Percentiles rank a stretch among this genome's conserved stretches.
Evolutionary conservation across 2,329 filamentous ascomycete genomes (phyloP).

Genomic region (Microcyclosporella mali): DNA sequence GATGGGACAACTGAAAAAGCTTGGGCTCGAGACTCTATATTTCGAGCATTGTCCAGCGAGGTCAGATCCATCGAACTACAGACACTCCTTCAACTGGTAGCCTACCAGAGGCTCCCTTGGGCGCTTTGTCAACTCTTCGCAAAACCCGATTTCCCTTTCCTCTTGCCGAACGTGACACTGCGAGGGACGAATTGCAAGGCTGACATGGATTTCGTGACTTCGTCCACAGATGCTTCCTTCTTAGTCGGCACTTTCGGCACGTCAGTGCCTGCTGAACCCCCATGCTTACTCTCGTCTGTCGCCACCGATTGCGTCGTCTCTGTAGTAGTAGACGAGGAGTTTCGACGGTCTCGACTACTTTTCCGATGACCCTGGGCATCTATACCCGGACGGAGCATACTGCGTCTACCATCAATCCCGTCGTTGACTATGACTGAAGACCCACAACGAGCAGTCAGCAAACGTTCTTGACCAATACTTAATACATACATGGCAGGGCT

Average conservation of each 20-base stretch:
- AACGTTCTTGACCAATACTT: too few relatives aligned
- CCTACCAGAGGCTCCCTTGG: too few relatives aligned
- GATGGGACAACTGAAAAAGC: too few relatives aligned
- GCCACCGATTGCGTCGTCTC: constrained; percentile 19
- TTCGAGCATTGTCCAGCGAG: neutral
- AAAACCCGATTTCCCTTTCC: constrained; percentile 20
- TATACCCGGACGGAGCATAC: constrained; percentile 61
- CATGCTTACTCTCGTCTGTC: constrained; percentile 11
- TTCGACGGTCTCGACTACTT: constrained; percentile 26
- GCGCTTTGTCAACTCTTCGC: constrained; percentile 17
- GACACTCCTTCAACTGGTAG: too few relatives aligned
- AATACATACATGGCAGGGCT: too few relatives aligned
- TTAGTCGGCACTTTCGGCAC: neutral
- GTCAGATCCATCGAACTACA: neutral
- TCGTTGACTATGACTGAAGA: constrained; percentile 76
- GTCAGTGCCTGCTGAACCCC: neutral
- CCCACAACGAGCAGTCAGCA: too few relatives aligned
- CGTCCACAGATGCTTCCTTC: constrained; percentile 4
- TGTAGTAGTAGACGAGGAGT: constrained; percentile 13
- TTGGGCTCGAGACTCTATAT: neutral
- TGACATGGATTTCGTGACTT: constrained; percentile 19
- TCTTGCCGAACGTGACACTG: constrained; percentile 21
- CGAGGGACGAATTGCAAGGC: constrained; percentile 20
- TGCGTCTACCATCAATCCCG: constrained; percentile 79
- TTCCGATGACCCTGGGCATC: constrained; percentile 28